Conservation (phyloP, 768 basidiomycete species). For the Kwoniella newhampshirensis region DNA sequence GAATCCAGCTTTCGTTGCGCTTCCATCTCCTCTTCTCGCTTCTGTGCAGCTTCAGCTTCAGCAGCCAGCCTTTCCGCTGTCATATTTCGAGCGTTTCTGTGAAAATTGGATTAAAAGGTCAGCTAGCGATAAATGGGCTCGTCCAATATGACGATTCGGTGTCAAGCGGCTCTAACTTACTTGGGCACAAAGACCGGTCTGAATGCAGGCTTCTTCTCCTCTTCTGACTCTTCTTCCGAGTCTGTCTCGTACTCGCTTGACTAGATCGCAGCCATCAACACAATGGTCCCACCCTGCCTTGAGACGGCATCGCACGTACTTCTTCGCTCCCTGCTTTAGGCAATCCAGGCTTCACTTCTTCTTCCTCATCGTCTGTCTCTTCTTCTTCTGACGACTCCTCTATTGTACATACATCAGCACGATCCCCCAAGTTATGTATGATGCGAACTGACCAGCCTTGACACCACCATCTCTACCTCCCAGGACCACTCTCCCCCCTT, state of each 20-base stretch:
- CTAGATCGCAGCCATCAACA: slow-evolving; percentile 22
- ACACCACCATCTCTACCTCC: slow-evolving; percentile 24
- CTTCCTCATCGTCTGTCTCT: slow-evolving; percentile 45
- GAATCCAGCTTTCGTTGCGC: slow-evolving; percentile 84
- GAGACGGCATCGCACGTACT: slow-evolving; percentile 21
- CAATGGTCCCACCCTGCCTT: slow-evolving; percentile 21
- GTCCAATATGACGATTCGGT: neutral
- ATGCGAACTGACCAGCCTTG: neutral
- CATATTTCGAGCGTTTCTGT: slow-evolving; percentile 32
- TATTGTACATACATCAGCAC: neutral
- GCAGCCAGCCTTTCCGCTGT: slow-evolving; percentile 58
- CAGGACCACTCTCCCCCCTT: slow-evolving; percentile 26
- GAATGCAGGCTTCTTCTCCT: slow-evolving; percentile 69
- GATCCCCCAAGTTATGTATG: neutral
- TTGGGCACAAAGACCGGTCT: slow-evolving; percentile 94
- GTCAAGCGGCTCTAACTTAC: slow-evolving; percentile 63
- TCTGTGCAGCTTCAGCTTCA: slow-evolving; percentile 72
- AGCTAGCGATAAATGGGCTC: slow-evolving; percentile 41
- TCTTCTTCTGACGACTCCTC: slow-evolving; percentile 40
- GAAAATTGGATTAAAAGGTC: slow-evolving; percentile 58
- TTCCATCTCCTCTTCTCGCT: slow-evolving; percentile 69
- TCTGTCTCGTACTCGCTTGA: slow-evolving; percentile 85
- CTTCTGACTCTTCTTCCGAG: slow-evolving; percentile 64
- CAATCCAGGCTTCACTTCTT: slow-evolving; percentile 29
- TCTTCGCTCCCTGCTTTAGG: slow-evolving; percentile 30